These are phyloP conservation scores for Taiozyma onychis DNA, from an alignment of 1,139 yeast genomes.

Conservation along the genomic window DNA sequence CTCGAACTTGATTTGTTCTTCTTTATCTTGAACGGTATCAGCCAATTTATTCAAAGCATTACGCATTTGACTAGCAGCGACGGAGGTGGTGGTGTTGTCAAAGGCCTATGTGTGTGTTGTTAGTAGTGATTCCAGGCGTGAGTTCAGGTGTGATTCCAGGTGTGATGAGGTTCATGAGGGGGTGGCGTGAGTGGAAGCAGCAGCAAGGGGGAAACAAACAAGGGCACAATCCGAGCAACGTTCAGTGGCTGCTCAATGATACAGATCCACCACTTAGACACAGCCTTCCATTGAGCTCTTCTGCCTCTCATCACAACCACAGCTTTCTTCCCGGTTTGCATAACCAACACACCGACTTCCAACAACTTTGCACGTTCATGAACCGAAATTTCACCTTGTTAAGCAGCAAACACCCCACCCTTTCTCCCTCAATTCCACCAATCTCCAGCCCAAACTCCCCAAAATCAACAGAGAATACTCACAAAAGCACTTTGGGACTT, in stretches of 20 bases:
- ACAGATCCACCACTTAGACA: too few relatives aligned
- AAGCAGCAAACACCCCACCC: not conserved
- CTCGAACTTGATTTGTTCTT: conserved; percentile 62
- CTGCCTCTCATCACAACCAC: not conserved
- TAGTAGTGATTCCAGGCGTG: not conserved
- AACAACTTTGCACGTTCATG: not conserved
- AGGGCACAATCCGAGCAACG: too few relatives aligned
- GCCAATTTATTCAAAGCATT: conserved; percentile 87
- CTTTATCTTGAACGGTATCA: conserved; percentile 63
- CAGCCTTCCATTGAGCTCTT: too few relatives aligned
- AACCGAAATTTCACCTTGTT: not conserved
- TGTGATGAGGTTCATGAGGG: too few relatives aligned
- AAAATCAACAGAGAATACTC: conserved; percentile 21
- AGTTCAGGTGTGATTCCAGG: too few relatives aligned
- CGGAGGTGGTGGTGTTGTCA: conserved; percentile 91
- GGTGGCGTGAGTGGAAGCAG: too few relatives aligned
- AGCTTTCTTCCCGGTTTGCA: not conserved
- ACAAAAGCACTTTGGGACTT: conserved; percentile 70
- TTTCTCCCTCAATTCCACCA: not conserved
- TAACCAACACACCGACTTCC: not conserved
- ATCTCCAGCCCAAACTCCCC: not conserved
- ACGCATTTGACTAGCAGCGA: conserved; percentile 97
- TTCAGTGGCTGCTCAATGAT: too few relatives aligned
- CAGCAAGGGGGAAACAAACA: too few relatives aligned
- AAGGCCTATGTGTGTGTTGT: conserved; percentile 50